Conservation (phyloP, 257 asterid species). For the Nyctanthes arbortristis region DNA sequence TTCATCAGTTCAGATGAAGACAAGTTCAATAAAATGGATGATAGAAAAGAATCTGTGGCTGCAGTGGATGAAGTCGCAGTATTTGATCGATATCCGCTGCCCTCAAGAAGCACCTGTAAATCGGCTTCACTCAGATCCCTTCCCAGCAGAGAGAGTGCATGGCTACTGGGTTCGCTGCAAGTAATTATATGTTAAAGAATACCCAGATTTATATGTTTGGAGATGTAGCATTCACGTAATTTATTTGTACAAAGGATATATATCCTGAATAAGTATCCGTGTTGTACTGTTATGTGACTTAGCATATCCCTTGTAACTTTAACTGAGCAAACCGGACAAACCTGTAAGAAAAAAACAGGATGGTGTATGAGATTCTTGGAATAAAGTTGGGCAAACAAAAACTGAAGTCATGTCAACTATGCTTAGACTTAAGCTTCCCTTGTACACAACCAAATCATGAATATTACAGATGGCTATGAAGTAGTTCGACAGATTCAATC, state of each 20-base stretch:
- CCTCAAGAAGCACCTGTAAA: constrained; percentile 77
- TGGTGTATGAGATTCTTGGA: constrained; percentile 8
- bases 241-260: constrained; percentile 53
- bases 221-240: no score
- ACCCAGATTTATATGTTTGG: neutral
- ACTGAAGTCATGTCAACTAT: neutral
- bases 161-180: constrained; percentile 76
- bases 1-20: constrained; percentile 68
- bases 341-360: constrained; percentile 52
- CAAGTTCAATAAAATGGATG: constrained; percentile 61
- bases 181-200: constrained; percentile 60
- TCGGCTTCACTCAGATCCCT: constrained; percentile 90
- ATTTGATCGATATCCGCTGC: constrained; percentile 55
- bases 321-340: constrained; percentile 76
- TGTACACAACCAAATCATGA: neutral
- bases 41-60: constrained; percentile 57
- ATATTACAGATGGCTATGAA: no score
- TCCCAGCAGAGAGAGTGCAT: constrained; percentile 70
- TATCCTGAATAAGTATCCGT: constrained; percentile 80
- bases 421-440: neutral
- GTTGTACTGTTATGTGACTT: constrained; percentile 74
- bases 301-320: constrained; percentile 67
- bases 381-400: neutral
- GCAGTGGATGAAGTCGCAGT: constrained; percentile 45
- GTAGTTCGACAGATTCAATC: no score